Percentiles rank a stretch among this genome's conserved stretches.
Evolutionary conservation across 805 yeast genomes (phyloP).

Genomic region (Priceomyces castillae): DNA sequence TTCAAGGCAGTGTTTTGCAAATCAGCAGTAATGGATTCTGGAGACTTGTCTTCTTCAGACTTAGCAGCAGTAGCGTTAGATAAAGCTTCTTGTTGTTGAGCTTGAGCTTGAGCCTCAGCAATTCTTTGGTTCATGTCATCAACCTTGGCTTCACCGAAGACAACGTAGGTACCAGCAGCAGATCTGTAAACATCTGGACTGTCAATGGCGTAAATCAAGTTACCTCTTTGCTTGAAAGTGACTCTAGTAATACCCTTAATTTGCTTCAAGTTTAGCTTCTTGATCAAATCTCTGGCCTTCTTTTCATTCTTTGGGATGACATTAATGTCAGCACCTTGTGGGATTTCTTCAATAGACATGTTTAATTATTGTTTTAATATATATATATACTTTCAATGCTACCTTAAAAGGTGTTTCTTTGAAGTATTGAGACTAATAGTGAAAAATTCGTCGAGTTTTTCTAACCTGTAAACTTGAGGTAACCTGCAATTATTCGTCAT

Average conservation of each 20-base stretch:
- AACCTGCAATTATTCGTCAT: background rate
- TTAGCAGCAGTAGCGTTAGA: slow-evolving; percentile 43
- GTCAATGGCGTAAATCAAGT: slow-evolving; percentile 87
- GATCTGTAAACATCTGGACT: slow-evolving; percentile 94
- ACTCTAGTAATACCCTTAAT: slow-evolving; percentile 93
- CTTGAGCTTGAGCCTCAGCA: slow-evolving; percentile 79
- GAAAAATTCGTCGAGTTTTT: slow-evolving; percentile 2
- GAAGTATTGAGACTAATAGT: background rate
- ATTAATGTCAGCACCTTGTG: slow-evolving; percentile 80
- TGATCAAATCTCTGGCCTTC: slow-evolving; percentile 89
- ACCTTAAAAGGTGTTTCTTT: background rate
- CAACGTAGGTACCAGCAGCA: slow-evolving; percentile 90
- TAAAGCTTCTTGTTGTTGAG: slow-evolving; percentile 50
- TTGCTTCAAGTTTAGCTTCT: slow-evolving; percentile 85
- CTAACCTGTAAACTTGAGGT: background rate
- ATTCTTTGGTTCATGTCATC: slow-evolving; percentile 90
- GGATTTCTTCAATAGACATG: slow-evolving; percentile 58
- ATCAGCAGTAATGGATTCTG: slow-evolving; percentile 80
- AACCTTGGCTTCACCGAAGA: slow-evolving; percentile 96
- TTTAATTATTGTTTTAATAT: slow-evolving; percentile 20
- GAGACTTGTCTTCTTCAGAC: slow-evolving; percentile 53
- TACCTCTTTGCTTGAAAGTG: slow-evolving; percentile 90
- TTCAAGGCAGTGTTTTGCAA: slow-evolving; percentile 63
- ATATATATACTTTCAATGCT: background rate
- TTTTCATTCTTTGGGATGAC: slow-evolving; percentile 87